Conservation (phyloP, 352 stramenopile genomes). For the Chrysophaeum taylorii region DNA sequence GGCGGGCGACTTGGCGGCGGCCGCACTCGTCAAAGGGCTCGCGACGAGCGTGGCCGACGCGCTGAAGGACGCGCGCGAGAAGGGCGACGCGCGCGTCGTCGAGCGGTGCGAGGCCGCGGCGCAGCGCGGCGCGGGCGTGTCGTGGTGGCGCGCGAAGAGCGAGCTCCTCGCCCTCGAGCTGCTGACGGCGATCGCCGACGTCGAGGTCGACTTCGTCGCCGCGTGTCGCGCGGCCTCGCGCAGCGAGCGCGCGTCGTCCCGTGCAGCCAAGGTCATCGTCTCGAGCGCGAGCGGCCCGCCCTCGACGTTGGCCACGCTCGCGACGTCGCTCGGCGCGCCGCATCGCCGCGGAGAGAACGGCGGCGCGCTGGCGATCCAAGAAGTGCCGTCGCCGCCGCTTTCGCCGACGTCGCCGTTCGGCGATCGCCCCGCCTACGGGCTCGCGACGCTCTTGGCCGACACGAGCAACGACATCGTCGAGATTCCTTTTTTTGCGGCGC, state of each 20-base stretch:
- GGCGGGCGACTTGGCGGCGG: too few species aligned
- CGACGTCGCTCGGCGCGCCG: too few species aligned
- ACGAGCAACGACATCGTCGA: not conserved
- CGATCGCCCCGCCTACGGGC: too few species aligned
- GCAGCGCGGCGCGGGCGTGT: not conserved
- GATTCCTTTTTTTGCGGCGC: not conserved
- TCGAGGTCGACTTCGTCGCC: not conserved
- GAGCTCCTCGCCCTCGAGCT: not conserved
- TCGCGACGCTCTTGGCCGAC: too few species aligned
- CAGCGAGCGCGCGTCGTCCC: not conserved
- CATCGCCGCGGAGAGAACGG: too few species aligned
- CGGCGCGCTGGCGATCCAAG: too few species aligned
- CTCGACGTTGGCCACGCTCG: not conserved
- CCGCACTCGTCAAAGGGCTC: too few species aligned
- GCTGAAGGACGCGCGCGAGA: not conserved
- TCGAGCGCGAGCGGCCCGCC: not conserved
- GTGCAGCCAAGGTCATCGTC: conserved; percentile 1
- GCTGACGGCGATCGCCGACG: not conserved
- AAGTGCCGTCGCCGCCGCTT: too few species aligned
- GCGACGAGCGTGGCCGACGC: not conserved
- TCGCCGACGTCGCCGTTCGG: too few species aligned
- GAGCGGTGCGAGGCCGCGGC: not conserved
- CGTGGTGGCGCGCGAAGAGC: not conserved
- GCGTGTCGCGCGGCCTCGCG: not conserved
- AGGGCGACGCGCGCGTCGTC: not conserved